Conservation (phyloP, 148 eudicot species). For the Cornus suecica region DNA sequence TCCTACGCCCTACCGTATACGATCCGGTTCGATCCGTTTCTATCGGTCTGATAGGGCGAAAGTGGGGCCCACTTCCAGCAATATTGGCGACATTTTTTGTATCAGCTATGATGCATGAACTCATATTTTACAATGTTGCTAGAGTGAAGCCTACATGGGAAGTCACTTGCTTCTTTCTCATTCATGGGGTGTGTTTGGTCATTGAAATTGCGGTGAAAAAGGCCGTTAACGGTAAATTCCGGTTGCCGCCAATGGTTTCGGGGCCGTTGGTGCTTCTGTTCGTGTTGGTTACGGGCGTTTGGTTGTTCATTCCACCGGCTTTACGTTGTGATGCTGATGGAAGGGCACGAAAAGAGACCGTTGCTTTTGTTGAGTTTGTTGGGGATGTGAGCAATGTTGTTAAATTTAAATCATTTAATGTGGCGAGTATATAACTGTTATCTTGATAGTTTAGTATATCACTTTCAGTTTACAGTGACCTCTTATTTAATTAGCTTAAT, state of each 20-base stretch:
- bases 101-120: constrained; percentile 24
- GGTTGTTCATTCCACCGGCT: constrained; percentile 54
- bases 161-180: constrained; percentile 7
- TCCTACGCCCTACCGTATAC: constrained; percentile 33
- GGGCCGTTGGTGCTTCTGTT: constrained; percentile 31
- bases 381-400: not conserved
- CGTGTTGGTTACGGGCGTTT: constrained; percentile 33
- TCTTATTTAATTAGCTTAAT: too few relatives aligned
- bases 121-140: constrained; percentile 15
- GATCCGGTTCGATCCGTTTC: constrained; percentile 9
- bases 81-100: constrained; percentile 15
- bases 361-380: constrained; percentile 29
- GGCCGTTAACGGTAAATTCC: constrained; percentile 7
- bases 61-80: constrained; percentile 2
- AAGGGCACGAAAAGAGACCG: constrained; percentile 31
- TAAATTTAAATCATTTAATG: constrained; percentile 1
- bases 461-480: not conserved
- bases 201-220: constrained; percentile 25
- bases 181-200: constrained; percentile 13
- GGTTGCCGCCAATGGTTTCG: constrained; percentile 23
- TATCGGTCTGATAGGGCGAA: not conserved
- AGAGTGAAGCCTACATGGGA: constrained; percentile 8
- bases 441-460: too few relatives aligned
- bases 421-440: too few relatives aligned
- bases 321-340: constrained; percentile 23